phyloP scores from a whole-genome alignment of 345 rosid genomes.

The Eucalyptus grandis region DNA sequence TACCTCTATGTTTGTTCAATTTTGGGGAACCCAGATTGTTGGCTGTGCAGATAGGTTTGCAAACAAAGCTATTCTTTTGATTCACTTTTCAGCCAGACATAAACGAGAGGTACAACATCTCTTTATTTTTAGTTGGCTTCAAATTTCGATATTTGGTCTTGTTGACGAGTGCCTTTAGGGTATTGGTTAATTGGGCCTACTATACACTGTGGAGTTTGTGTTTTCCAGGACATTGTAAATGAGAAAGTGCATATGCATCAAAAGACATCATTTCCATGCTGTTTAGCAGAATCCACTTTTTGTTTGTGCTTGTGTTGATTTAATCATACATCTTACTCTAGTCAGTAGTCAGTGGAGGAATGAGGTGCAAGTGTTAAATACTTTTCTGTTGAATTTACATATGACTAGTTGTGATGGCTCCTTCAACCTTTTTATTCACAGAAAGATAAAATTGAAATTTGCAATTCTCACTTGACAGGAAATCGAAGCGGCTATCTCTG shows the following conservation, averaged over 20 bases:
- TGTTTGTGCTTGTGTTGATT: not conserved
- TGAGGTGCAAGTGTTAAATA: not conserved
- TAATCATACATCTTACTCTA: not conserved
- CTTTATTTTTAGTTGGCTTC: not conserved
- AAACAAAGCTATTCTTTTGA: conserved; percentile 79
- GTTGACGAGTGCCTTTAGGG: not conserved
- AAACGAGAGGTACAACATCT: conserved; percentile 34
- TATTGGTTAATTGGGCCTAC: not conserved
- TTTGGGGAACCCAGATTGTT: conserved; percentile 34
- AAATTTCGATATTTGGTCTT: not conserved
- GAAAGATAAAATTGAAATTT: not conserved
- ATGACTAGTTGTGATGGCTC: not conserved
- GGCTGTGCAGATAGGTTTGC: conserved; percentile 53
- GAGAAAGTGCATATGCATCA: not conserved
- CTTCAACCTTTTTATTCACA: not conserved
- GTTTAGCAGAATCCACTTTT: not conserved
- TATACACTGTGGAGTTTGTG: not conserved
- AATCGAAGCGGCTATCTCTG: conserved; percentile 58
- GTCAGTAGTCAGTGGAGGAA: not conserved
- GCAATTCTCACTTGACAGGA: conserved; percentile 30
- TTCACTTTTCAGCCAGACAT: conserved; percentile 92
- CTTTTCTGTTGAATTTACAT: not conserved
- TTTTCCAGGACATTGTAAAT: not conserved
- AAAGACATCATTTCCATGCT: not conserved
- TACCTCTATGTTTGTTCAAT: not conserved